Evolutionary conservation across 2,329 filamentous ascomycete genomes (phyloP), one percentile per base, ranked within the genome.

Genomic region (Verticillium alfalfae): DNA sequence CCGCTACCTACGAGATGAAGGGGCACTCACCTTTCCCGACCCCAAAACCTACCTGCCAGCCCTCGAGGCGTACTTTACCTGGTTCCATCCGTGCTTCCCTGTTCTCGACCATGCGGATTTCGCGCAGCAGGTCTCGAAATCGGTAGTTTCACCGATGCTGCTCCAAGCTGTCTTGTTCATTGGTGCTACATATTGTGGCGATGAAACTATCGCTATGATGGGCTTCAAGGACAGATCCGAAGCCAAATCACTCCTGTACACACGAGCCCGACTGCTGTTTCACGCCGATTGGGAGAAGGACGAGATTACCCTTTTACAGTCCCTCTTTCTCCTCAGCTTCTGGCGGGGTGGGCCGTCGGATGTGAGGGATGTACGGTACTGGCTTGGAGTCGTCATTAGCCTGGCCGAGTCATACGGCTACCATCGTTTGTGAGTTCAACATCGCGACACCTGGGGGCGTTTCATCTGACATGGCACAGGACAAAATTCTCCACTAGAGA

Each of bases 31-130:
- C 31, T 66, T 66, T 36, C 66, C 65, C 7, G 65, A 65, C 31
- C 59, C 63, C 45, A 61, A 64, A 57, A 67, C 59, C 16, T 67
- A 61, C 37, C 58, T 67, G 10, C 64, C 66, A 8, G 66, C 65
- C 2, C 66, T 85, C 0, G 71, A 77, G 18, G 81, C 82, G 0
- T 86, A 84, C 70, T 85, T 86, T 60, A 72, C 75, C 26, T 83
- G 81, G 78, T 85, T 84, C 59, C 83, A 86, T 64, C 81, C 83
- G 0, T 81, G 80, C 60, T 86, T 84, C 57, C 81, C 83, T 0
- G 76, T 86, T 13, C 65, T 86, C 0, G 81, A 85, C 64, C 76
- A 80, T 4, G 70, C 71, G 1, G 75, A 78, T 0, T 71, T 83
- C 9, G 73, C 76, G 60, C 68, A 71, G 2, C 70, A 71, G 2